Base-by-base conservation (phyloP, 1,139 yeast genomes). In the Kodamaea fungicola region DNA sequence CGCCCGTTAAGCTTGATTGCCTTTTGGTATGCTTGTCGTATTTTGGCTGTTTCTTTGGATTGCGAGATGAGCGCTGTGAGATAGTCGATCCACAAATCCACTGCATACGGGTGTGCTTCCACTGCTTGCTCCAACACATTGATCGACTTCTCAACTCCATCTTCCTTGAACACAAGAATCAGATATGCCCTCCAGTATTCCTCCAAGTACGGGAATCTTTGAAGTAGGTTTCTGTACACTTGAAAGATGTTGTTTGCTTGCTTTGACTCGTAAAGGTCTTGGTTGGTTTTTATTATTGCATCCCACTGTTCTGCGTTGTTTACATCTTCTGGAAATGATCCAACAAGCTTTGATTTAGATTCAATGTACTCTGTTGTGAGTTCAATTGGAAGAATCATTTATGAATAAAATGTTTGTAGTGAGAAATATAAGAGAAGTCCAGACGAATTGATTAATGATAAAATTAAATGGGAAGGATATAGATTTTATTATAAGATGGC, bases 71-170 rank as follows among this genome's bases (percentile, higher is more conserved):
- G 50, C 1, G 82, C 78, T 30, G 69, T 67, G 39, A 82, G 50
- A 51, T 79, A 82, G 46, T 82, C 88, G 1, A 64, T 50, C 92
- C 92, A 83, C 3, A 83, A 59, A n/a, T 76, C 83, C 8, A 81
- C 46, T 2, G 84, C 78, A 30, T 64, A 61, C 1, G 85, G 85
- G 44, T 74, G 78, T 0, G 62, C 61, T 7, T 59, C 62, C 3
- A 80, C 69, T 0, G 83, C 67, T 22, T 60, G 54, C n/a, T 67
- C 61, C 31, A 82, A 54, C 0, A 75, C 60, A 2, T 57, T 54
- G 3, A 79, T 61, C 1, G 85, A 78, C 2, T 66, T 64, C 2
- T 69, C 64, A 1, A 71, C 53, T 0, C 88, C 89, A 43, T 68
- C 67, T 32, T 79, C 44, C 45, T 79, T 78, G 44, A 71, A 77